phyloP scores from a whole-genome alignment of 257 asterid genomes.

The Plantago ovata region DNA sequence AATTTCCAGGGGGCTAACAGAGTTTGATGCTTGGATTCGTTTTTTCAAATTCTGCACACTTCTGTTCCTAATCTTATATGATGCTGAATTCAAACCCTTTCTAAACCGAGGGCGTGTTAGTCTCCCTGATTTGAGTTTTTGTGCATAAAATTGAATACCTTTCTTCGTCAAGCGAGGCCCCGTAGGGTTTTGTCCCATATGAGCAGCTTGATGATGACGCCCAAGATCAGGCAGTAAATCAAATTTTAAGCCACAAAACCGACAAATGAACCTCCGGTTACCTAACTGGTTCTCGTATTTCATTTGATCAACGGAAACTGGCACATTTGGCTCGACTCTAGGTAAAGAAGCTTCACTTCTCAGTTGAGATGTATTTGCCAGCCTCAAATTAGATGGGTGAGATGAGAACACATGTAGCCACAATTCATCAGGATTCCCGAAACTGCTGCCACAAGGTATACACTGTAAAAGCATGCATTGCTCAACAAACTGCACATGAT shows the following conservation, averaged over 20 bases:
- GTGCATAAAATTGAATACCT: conserved; percentile 75
- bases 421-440: conserved; percentile 77
- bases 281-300: conserved; percentile 43
- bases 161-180: conserved; percentile 68
- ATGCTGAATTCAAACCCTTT: conserved; percentile 60
- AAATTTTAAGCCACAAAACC: conserved; percentile 91
- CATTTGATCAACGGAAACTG: conserved; percentile 26
- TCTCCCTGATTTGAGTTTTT: conserved; percentile 80
- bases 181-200: conserved; percentile 56
- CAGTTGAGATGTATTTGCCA: conserved; percentile 39
- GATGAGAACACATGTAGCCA: conserved; percentile 81
- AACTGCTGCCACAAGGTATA: conserved; percentile 81
- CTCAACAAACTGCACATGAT: conserved; percentile 81
- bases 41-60: conserved; percentile 71
- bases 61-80: conserved; percentile 71
- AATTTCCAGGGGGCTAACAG: conserved; percentile 35
- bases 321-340: conserved; percentile 33
- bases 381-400: conserved; percentile 58
- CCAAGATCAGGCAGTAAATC: conserved; percentile 99
- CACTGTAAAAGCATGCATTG: conserved; percentile 97
- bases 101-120: conserved; percentile 70
- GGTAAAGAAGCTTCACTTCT: conserved; percentile 29
- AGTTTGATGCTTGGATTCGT: conserved; percentile 52
- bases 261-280: conserved; percentile 63
- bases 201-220: conserved; percentile 99